phyloP scores from a whole-genome alignment of 176 grass and related monocot species.

The Cenchrus americanus region DNA sequence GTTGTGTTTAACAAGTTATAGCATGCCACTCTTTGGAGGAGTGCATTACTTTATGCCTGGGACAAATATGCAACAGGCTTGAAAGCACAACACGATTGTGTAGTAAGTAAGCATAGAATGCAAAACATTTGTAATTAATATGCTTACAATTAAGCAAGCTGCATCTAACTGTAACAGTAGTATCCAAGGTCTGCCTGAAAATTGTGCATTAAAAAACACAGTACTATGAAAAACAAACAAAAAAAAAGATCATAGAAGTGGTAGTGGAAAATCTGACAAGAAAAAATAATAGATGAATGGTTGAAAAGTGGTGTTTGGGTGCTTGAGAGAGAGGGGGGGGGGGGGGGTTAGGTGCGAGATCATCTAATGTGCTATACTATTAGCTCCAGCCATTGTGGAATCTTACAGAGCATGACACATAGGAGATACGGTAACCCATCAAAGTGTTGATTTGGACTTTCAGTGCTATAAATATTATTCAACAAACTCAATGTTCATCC shows the following conservation, averaged over 20 bases:
- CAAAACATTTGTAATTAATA: neutral
- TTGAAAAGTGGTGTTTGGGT: neutral
- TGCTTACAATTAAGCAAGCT: slow-evolving; percentile 2
- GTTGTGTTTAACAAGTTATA: neutral
- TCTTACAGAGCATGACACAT: neutral
- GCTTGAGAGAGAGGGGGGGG: neutral
- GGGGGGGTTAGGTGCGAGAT: neutral
- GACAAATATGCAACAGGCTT: neutral
- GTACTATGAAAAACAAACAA: neutral
- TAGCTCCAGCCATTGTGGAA: neutral
- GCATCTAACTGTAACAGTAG: neutral
- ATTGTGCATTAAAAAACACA: neutral
- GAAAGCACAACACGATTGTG: neutral
- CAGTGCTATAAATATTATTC: too few species aligned
- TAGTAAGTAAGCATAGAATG: neutral
- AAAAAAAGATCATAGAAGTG: neutral
- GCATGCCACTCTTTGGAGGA: neutral
- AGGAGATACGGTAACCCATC: neutral
- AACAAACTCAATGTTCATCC: neutral
- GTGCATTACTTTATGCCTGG: neutral
- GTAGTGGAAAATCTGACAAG: neutral
- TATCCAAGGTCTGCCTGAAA: neutral
- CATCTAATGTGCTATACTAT: neutral
- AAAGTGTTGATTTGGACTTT: too few species aligned
- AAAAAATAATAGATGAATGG: neutral